phyloP scores from a whole-genome alignment of 2,329 filamentous ascomycete species.

The Monosporascus sp. region DNA sequence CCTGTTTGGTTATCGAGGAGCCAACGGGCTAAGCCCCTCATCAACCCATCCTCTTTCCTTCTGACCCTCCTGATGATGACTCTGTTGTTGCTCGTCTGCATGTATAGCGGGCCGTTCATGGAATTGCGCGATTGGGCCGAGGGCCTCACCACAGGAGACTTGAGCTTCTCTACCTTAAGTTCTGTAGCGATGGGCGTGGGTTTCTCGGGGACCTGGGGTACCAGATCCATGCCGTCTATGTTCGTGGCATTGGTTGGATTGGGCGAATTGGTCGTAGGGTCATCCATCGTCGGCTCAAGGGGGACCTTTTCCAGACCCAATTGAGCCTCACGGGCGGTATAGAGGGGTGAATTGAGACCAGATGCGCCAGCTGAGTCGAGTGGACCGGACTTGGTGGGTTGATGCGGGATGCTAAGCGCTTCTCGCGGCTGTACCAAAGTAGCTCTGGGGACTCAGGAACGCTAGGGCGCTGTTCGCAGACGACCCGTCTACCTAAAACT shows the following conservation, averaged over 20 bases:
- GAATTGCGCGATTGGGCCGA: conserved; percentile 26
- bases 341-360: neutral
- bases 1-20: conserved; percentile 76
- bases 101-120: conserved; percentile 54
- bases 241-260: neutral
- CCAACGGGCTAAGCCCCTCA: conserved; percentile 59
- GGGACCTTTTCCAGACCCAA: neutral
- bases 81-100: conserved; percentile 48
- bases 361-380: neutral
- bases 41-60: conserved; percentile 56
- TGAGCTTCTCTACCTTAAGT: conserved; percentile 19
- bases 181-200: conserved; percentile 2
- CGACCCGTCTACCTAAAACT: too few species aligned
- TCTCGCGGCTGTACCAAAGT: too few species aligned
- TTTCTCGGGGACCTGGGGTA: neutral
- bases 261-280: neutral
- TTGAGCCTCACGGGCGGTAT: neutral
- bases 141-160: conserved; percentile 25
- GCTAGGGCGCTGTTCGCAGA: too few species aligned
- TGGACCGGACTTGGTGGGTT: neutral
- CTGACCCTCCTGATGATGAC: conserved; percentile 52
- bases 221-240: neutral
- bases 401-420: neutral
- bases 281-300: neutral
- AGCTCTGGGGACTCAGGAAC: too few species aligned